Conservation (phyloP, 306 rosid genomes). For the Pterocarpus macrocarpus region DNA sequence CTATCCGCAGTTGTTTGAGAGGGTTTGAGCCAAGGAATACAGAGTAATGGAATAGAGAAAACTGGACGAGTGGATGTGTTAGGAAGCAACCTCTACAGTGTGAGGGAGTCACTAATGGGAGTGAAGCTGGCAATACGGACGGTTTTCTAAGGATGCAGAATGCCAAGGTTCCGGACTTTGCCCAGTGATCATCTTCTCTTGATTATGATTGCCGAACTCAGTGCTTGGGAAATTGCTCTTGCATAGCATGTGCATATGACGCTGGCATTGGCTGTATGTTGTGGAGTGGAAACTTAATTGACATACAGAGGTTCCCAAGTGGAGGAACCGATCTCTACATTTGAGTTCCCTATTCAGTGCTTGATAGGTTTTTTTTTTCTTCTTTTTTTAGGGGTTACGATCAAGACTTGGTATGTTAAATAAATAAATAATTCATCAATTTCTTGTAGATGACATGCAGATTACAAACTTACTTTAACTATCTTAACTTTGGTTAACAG, state of each 20-base stretch:
- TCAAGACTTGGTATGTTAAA: no score
- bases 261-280: constrained; percentile 42
- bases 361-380: neutral
- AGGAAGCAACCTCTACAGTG: constrained; percentile 43
- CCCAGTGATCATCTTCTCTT: neutral
- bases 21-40: constrained; percentile 58
- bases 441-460: neutral
- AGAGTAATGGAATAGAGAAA: constrained; percentile 47
- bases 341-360: constrained; percentile 29
- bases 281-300: constrained; percentile 42
- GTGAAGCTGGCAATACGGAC: constrained; percentile 18
- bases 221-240: constrained; percentile 48
- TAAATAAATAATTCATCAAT: neutral
- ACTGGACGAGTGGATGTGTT: constrained; percentile 58
- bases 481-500: neutral
- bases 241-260: constrained; percentile 45
- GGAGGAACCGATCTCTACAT: constrained; percentile 48
- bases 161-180: constrained; percentile 50
- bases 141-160: constrained; percentile 46
- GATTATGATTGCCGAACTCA: constrained; percentile 16
- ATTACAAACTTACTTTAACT: neutral
- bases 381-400: no score
- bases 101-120: constrained; percentile 8
- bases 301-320: neutral
- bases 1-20: constrained; percentile 58